Conservation (phyloP, 2,329 filamentous ascomycete species). For the Fusarium nematophilum region DNA sequence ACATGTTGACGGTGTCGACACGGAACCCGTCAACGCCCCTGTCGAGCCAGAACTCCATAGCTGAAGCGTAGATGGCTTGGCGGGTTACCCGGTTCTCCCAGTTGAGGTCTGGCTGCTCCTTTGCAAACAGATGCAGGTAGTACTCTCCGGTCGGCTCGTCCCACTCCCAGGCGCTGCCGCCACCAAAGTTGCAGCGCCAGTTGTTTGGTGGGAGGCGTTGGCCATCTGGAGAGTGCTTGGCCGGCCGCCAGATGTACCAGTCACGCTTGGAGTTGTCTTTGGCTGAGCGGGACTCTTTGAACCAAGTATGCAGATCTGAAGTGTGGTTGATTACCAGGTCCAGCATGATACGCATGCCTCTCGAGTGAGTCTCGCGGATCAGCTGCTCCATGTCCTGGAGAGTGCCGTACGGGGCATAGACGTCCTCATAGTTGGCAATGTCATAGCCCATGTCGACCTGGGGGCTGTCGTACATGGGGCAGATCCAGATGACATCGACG, state of each 20-base stretch:
- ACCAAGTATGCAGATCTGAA: constrained; percentile 42
- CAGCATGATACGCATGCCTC: constrained; percentile 40
- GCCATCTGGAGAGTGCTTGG: constrained; percentile 65
- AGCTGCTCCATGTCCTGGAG: constrained; percentile 41
- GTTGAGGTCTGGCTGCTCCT: constrained; percentile 85
- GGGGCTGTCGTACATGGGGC: constrained; percentile 43
- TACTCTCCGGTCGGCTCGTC: constrained; percentile 80
- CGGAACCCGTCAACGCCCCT: constrained; percentile 79
- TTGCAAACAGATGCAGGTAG: constrained; percentile 80
- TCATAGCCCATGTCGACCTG: constrained; percentile 43
- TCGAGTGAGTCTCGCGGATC: constrained; percentile 38
- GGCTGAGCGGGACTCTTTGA: constrained; percentile 34
- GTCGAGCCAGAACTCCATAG: constrained; percentile 84
- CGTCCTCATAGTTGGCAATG: constrained; percentile 41
- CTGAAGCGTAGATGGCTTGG: constrained; percentile 74
- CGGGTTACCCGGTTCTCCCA: constrained; percentile 79
- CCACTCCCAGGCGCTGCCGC: constrained; percentile 74
- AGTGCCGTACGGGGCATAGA: constrained; percentile 40
- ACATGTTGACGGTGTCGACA: constrained; percentile 81
- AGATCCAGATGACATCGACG: constrained; percentile 41
- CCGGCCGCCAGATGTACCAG: constrained; percentile 73
- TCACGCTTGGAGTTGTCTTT: constrained; percentile 50
- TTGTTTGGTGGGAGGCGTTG: constrained; percentile 79
- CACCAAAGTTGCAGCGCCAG: constrained; percentile 73
- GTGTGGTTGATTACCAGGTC: constrained; percentile 43